Evolutionary conservation across 2,329 filamentous ascomycete genomes (phyloP).

Genomic region (Trichoderma afroharzianum): DNA sequence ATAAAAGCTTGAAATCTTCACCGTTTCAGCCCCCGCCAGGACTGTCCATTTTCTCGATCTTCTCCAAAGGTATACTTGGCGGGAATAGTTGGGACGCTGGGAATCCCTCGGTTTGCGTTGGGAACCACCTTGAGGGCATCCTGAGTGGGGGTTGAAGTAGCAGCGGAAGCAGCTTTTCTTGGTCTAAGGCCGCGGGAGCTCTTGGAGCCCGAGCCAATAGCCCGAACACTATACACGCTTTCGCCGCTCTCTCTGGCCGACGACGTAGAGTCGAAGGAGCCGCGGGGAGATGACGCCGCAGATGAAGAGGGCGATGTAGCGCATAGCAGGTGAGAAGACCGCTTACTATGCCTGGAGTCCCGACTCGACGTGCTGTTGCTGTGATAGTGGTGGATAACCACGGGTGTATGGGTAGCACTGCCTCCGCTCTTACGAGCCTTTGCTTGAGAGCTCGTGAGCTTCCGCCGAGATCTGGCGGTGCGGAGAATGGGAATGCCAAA

Average conservation of each 20-base stretch:
- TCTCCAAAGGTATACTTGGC: constrained; percentile 38
- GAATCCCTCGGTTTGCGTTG: constrained; percentile 46
- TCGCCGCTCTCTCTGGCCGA: constrained; percentile 21
- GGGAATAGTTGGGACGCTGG: constrained; percentile 43
- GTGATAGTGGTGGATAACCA: constrained; percentile 12
- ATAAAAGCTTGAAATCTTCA: neutral
- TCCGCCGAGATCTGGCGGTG: constrained; percentile 28
- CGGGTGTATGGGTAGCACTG: constrained; percentile 1
- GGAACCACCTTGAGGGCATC: constrained; percentile 40
- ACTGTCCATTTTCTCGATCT: constrained; percentile 33
- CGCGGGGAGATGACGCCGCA: constrained; percentile 4
- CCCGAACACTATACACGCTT: constrained; percentile 17
- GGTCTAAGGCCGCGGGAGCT: constrained; percentile 24
- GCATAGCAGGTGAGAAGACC: constrained; percentile 15
- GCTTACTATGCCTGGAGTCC: constrained; percentile 28
- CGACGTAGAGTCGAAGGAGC: constrained; percentile 8
- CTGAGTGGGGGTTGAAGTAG: constrained; percentile 22
- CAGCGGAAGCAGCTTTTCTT: constrained; percentile 16
- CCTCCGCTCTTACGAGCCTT: constrained; percentile 18
- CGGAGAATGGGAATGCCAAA: constrained; percentile 36
- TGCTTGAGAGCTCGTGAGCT: constrained; percentile 20
- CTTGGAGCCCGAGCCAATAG: constrained; percentile 21
- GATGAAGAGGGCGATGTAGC: constrained; percentile 2
- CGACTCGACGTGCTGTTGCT: constrained; percentile 6
- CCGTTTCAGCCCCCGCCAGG: constrained; percentile 30